phyloP scores from a whole-genome alignment of 345 rosid species.

The Acer negundo region DNA sequence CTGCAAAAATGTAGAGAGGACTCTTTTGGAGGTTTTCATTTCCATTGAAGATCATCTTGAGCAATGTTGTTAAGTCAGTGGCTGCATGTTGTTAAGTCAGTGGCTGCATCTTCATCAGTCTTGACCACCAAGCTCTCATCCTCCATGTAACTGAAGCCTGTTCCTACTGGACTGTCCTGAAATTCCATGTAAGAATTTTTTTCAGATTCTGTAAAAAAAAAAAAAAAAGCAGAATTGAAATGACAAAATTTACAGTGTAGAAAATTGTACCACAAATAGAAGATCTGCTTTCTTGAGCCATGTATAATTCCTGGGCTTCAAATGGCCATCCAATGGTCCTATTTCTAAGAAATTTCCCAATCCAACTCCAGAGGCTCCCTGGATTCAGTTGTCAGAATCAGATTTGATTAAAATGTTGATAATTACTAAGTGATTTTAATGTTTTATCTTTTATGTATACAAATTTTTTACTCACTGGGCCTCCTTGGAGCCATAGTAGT shows the following conservation, averaged over 20 bases:
- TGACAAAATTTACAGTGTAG: not conserved
- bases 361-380: slow-evolving; percentile 46
- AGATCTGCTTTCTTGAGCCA: slow-evolving; percentile 55
- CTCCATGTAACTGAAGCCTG: slow-evolving; percentile 52
- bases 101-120: slow-evolving; percentile 51
- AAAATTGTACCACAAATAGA: slow-evolving; percentile 38
- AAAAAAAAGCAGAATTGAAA: not conserved
- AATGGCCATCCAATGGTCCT: slow-evolving; percentile 40
- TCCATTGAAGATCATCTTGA: slow-evolving; percentile 39
- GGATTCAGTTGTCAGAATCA: not conserved
- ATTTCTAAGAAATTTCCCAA: slow-evolving; percentile 45
- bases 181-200: not conserved
- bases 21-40: slow-evolving; percentile 34
- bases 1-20: slow-evolving; percentile 44
- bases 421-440: not conserved
- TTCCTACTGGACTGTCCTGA: slow-evolving; percentile 49
- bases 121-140: slow-evolving; percentile 30
- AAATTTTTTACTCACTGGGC: slow-evolving; percentile 32
- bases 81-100: slow-evolving; percentile 51
- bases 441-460: not conserved
- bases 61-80: slow-evolving; percentile 39
- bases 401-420: not conserved
- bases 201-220: too few species aligned
- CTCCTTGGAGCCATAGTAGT: slow-evolving; percentile 46
- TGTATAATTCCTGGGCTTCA: slow-evolving; percentile 40